Conservation (phyloP, 768 basidiomycete genomes). For the Crucibulum laeve region DNA sequence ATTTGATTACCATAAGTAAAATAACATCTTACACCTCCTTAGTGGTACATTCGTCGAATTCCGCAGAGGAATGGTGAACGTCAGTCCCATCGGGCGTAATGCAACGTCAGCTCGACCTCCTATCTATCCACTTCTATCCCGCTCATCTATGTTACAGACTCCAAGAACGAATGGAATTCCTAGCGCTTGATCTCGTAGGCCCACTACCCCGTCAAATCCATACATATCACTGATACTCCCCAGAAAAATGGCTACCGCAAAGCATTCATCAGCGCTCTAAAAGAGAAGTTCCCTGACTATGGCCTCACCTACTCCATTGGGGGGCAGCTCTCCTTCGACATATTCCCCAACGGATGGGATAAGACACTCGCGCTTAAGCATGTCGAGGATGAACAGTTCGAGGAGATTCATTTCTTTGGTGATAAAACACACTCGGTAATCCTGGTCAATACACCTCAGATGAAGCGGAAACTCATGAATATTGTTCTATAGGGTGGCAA, state of each 20-base stretch:
- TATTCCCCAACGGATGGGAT: slow-evolving; percentile 93
- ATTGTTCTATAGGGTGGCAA: slow-evolving; percentile 78
- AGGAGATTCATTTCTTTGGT: slow-evolving; percentile 97
- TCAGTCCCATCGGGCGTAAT: slow-evolving; percentile 94
- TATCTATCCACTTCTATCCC: not conserved
- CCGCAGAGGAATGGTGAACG: slow-evolving; percentile 95
- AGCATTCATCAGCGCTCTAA: slow-evolving; percentile 70
- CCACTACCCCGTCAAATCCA: slow-evolving; percentile 5
- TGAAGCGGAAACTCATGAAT: slow-evolving; percentile 58
- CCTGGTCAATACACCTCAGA: slow-evolving; percentile 48
- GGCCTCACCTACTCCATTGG: slow-evolving; percentile 89
- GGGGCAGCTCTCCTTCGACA: slow-evolving; percentile 93
- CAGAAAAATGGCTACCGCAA: slow-evolving; percentile 70
- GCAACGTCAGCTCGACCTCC: slow-evolving; percentile 61
- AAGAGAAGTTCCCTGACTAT: slow-evolving; percentile 80
- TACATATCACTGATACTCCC: slow-evolving; percentile 45
- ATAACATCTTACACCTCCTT: not conserved
- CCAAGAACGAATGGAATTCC: slow-evolving; percentile 78
- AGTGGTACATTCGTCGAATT: slow-evolving; percentile 97
- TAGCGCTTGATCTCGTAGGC: slow-evolving; percentile 76
- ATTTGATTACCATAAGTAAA: not conserved
- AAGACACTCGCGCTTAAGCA: slow-evolving; percentile 88
- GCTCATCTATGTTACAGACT: slow-evolving; percentile 62
- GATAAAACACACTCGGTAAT: slow-evolving; percentile 81
- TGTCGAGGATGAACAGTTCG: slow-evolving; percentile 81